Conservation (phyloP, 2,329 filamentous ascomycete genomes). For the Atkinsonella hypoxylon region DNA sequence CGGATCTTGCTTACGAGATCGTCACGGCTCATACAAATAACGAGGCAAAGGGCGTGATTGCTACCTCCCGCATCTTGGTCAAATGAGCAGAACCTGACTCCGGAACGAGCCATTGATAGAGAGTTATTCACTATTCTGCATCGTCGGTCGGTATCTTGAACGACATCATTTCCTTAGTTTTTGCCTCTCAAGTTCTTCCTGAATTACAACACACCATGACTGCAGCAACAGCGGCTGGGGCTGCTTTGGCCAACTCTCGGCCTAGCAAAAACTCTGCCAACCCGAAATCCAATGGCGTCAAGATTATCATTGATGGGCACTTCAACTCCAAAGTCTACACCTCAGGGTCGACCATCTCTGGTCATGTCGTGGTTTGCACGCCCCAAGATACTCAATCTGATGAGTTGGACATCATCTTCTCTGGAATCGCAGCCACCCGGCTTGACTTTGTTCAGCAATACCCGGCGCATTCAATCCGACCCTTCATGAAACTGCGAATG, state of each 20-base stretch:
- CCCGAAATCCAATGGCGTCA: slow-evolving; percentile 19
- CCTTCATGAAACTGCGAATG: slow-evolving; percentile 45
- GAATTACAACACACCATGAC: neutral
- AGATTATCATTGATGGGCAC: slow-evolving; percentile 40
- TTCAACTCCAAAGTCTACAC: slow-evolving; percentile 44
- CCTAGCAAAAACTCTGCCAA: neutral
- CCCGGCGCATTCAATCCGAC: slow-evolving; percentile 35
- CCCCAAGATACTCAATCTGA: slow-evolving; percentile 36
- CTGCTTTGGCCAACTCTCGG: neutral
- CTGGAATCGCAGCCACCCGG: slow-evolving; percentile 37
- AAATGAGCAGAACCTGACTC: neutral
- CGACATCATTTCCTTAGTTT: neutral
- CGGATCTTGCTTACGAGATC: neutral
- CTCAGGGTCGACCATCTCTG: slow-evolving; percentile 37
- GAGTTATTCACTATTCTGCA: too few species aligned
- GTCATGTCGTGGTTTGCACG: slow-evolving; percentile 34
- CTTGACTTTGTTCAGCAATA: slow-evolving; percentile 38
- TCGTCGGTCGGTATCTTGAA: too few species aligned
- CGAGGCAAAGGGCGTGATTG: neutral
- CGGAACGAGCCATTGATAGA: too few species aligned
- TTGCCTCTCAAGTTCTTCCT: neutral
- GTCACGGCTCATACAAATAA: neutral
- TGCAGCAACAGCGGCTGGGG: neutral
- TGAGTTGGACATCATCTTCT: slow-evolving; percentile 38
- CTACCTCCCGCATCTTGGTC: neutral